Base-by-base conservation (phyloP, 805 yeast species). In the Sugiyamaella lignohabitans region DNA sequence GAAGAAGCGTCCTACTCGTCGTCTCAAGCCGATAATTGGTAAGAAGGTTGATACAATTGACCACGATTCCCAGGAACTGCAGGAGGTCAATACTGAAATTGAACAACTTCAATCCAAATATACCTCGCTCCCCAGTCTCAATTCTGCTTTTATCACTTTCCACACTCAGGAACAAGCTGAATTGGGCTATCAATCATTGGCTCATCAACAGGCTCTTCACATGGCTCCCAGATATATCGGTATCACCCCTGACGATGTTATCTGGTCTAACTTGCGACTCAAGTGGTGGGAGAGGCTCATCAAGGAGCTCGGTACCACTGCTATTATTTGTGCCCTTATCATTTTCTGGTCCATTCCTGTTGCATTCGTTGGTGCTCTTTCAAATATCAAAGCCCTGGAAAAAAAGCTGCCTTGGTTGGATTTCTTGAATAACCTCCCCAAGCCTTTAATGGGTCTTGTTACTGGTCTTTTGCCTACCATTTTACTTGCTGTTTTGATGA, bases 291-390 rank as follows among this genome's bases (percentile, higher is more conserved):
- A 73, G 59, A 79, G 95, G 64, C 62, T 73, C 38, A 52, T 75
- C 19, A 82, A 80, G 68, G 73, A 71, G 48, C 47, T 75, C 20
- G 68, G 75, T 45, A 91, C 95, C 1, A 71, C 85, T 14, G 58
- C 67, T 3, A 57, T 65, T 47, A 68, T 87, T 42, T 71, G 84
- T 59, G 78, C 84, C 21, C 69, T 82, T 65, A 79, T 91, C 51
- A 77, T 91, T 41, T 87, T 88, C 68, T 91, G 98, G 98, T 82
- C 95, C 38, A 80, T 91, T 57, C 98, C 98, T 6, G 97, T 91
- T 35, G 95, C 97, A n/a, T 88, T 87, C 59, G 96, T 91, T 43
- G 98, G 98, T 77, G 76, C 80, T 57, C 82, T 93, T 53, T 91
- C 98, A 20, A 93, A 91, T 66, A 76, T 91, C 56, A 79, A 82